These are phyloP conservation scores for Xylaria sp. DNA, from an alignment of 2,329 filamentous ascomycete genomes.

Conservation along the genomic window DNA sequence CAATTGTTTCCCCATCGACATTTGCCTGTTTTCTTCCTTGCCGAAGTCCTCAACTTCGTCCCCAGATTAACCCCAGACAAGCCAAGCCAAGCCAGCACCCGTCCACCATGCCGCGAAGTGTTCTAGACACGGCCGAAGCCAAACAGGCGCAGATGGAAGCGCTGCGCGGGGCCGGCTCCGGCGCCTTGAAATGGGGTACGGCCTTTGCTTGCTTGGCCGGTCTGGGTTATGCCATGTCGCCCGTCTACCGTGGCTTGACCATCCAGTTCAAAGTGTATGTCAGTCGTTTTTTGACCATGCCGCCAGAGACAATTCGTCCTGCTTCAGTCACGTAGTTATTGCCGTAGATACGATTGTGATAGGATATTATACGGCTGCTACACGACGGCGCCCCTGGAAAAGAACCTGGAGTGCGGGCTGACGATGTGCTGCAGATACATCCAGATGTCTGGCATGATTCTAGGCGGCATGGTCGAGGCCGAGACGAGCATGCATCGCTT, in stretches of 20 bases:
- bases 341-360: neutral
- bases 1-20: too few species aligned
- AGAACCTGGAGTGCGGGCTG: neutral
- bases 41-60: neutral
- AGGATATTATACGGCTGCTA: neutral
- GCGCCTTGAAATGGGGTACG: constrained; percentile 69
- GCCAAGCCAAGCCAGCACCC: neutral
- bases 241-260: constrained; percentile 66
- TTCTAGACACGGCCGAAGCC: constrained; percentile 60
- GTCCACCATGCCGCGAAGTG: constrained; percentile 41
- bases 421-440: constrained; percentile 53
- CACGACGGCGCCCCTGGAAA: neutral
- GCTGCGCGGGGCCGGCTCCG: constrained; percentile 58
- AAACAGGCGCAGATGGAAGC: constrained; percentile 68
- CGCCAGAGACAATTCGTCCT: neutral
- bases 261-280: constrained; percentile 73
- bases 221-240: constrained; percentile 59
- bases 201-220: constrained; percentile 57
- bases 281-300: neutral
- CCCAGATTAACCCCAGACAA: neutral
- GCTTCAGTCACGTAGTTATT: neutral
- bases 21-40: neutral
- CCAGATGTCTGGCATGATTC: constrained; percentile 81
- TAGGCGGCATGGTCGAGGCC: constrained; percentile 71
- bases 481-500: constrained; percentile 63